Evolutionary conservation across 2,329 filamentous ascomycete genomes (phyloP).

Genomic region (Colletotrichum scovillei): DNA sequence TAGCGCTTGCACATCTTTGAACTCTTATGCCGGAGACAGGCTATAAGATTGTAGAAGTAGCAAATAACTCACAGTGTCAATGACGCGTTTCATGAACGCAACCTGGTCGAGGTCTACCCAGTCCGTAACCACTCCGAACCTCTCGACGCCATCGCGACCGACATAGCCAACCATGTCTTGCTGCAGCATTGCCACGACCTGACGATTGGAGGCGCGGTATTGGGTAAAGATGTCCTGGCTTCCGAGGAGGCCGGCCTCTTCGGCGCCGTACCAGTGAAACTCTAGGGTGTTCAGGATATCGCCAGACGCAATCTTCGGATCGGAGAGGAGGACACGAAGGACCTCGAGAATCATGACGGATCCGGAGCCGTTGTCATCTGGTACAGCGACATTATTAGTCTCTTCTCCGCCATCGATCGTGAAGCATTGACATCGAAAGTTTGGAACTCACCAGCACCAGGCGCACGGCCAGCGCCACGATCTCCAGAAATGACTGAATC

Average conservation of each 20-base stretch:
- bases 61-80: constrained; percentile 36
- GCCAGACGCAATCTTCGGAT: constrained; percentile 70
- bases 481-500: constrained; percentile 84
- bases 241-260: constrained; percentile 83
- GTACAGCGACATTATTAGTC: constrained; percentile 38
- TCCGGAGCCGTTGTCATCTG: constrained; percentile 81
- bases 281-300: constrained; percentile 79
- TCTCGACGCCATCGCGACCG: constrained; percentile 42
- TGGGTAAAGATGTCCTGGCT: constrained; percentile 65
- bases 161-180: constrained; percentile 58
- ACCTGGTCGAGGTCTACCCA: constrained; percentile 49
- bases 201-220: constrained; percentile 46
- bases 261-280: constrained; percentile 89
- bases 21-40: neutral
- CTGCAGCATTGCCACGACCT: constrained; percentile 56
- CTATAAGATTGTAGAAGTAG: neutral
- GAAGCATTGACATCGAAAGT: no score
- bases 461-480: constrained; percentile 76
- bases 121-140: constrained; percentile 54
- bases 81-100: constrained; percentile 51
- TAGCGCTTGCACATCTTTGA: no score
- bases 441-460: constrained; percentile 62
- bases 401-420: neutral
- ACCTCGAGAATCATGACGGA: constrained; percentile 86
- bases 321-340: constrained; percentile 75